Percentiles rank a stretch among this genome's conserved stretches.
Conservation (phyloP, 495 filamentous ascomycete genomes). For the Penicillium taxi region DNA sequence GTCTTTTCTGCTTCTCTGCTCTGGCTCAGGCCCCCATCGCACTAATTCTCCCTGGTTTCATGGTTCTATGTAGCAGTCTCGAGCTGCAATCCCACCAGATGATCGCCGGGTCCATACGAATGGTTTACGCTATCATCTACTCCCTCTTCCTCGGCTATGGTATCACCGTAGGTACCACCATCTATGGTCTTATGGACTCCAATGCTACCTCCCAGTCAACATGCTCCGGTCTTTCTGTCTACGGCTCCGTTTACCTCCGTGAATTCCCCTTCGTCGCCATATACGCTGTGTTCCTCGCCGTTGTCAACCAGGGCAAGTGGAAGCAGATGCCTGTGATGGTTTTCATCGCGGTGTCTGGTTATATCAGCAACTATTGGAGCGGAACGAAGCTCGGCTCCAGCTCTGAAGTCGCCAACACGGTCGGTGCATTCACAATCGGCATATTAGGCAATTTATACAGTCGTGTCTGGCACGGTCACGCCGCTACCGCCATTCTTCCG, state of each 20-base stretch:
- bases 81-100: constrained; percentile 84
- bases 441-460: constrained; percentile 83
- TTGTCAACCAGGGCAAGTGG: constrained; percentile 87
- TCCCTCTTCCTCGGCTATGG: constrained; percentile 91
- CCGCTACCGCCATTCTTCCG: constrained; percentile 82
- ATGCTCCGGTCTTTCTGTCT: constrained; percentile 52
- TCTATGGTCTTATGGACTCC: constrained; percentile 76
- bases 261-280: constrained; percentile 58
- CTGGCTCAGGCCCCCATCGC: constrained; percentile 87
- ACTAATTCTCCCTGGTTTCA: constrained; percentile 84
- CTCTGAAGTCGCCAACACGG: constrained; percentile 73
- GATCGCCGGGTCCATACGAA: constrained; percentile 84
- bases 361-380: constrained; percentile 76
- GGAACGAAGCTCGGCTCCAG: constrained; percentile 61
- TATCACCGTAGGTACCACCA: constrained; percentile 83
- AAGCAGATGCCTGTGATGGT: constrained; percentile 85
- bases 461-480: constrained; percentile 70
- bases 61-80: constrained; percentile 71
- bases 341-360: constrained; percentile 71
- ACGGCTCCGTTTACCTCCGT: constrained; percentile 31
- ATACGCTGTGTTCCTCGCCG: constrained; percentile 71
- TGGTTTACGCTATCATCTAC: constrained; percentile 95
- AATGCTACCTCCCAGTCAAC: constrained; percentile 62
- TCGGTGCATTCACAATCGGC: constrained; percentile 82
- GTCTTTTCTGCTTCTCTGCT: constrained; percentile 81